Base-by-base conservation (phyloP, 495 filamentous ascomycete genomes). In the Copromyces sp. region DNA sequence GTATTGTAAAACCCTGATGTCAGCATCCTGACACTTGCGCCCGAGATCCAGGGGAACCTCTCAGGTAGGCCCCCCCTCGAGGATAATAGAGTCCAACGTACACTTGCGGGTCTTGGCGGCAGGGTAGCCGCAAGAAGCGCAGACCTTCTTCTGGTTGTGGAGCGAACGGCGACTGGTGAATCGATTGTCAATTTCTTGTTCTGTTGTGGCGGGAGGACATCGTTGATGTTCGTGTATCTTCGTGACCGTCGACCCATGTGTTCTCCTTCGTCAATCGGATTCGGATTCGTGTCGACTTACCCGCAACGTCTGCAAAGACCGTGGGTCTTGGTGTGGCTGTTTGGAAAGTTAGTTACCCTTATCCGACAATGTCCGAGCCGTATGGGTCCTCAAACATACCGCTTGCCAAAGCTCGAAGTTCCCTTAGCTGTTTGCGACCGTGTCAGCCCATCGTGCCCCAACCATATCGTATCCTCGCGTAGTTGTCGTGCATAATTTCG, bases 131-230 rank as follows among this genome's bases (percentile, higher is more conserved):
- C 95, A 99, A 81, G 93, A 93, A 75, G 95, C 88, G 87, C 95
- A 99, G 78, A 92, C 95, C 84, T 95, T 91, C 92, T 99, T 99
- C 88, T 99, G 95, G 87, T 98, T 92, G 91, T 99, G 95, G 84
- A 97, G 91, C 76, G 95, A 97, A 80, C 95, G 95, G 77, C 91
- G 90, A 82, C 94, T 95, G 95, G 78, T 79, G 77, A 71, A 59
- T 39, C 68, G 9, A 61, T 68, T 77, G 75, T 82, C 74, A 81
- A 73, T 61, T 59, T 76, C 47, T 59, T 45, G 40, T 17, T 68
- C 69, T 20, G 38, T 38, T 70, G n/a, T 32, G 9, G n/a, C 68
- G 14, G 61, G 12, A 9, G 39, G 37, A 39, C 53, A 39, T 73
- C 47, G 69, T 68, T 45, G 32, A 53, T 41, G n/a, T 32, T 70